Conservation (phyloP, 805 yeast species). For the Cyberlindnera xishuangbannaensis region DNA sequence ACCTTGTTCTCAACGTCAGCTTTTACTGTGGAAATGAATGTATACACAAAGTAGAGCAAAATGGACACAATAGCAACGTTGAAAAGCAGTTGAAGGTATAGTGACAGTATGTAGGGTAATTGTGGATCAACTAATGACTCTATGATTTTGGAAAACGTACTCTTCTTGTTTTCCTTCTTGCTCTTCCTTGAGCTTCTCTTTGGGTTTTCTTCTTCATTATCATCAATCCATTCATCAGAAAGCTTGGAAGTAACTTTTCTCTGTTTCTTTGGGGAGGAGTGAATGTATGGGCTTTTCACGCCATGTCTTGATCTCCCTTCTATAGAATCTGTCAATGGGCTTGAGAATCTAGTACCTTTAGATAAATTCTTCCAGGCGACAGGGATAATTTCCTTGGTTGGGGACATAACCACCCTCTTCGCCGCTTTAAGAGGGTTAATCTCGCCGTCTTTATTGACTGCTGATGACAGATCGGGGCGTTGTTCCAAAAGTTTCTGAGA, state of each 20-base stretch:
- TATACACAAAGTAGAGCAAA: slow-evolving; percentile 44
- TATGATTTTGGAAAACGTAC: slow-evolving; percentile 10
- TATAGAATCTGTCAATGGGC: slow-evolving; percentile 22
- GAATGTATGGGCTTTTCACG: slow-evolving; percentile 19
- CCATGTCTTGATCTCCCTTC: slow-evolving; percentile 13
- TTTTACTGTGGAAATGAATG: slow-evolving; percentile 50
- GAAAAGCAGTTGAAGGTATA: slow-evolving; percentile 59
- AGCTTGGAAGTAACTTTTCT: slow-evolving; percentile 1
- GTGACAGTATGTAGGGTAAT: slow-evolving; percentile 50
- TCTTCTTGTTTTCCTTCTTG: slow-evolving; percentile 4
- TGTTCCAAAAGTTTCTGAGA: slow-evolving; percentile 14
- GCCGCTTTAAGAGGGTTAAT: slow-evolving; percentile 31
- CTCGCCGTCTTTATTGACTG: slow-evolving; percentile 22
- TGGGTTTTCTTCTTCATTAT: slow-evolving; percentile 9
- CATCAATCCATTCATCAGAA: slow-evolving; percentile 19
- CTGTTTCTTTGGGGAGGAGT: slow-evolving; percentile 12
- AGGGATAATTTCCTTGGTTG: slow-evolving; percentile 25
- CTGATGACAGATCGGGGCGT: slow-evolving; percentile 21
- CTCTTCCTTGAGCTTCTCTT: slow-evolving; percentile 5
- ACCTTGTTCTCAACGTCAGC: slow-evolving; percentile 70
- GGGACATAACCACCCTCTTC: slow-evolving; percentile 30
- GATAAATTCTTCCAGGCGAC: slow-evolving; percentile 3
- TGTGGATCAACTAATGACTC: slow-evolving; percentile 34
- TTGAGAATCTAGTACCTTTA: slow-evolving; percentile 13
- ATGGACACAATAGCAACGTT: slow-evolving; percentile 47